Evolutionary conservation across 257 asterid species (phyloP).

Genomic region (Primulina eburnea): DNA sequence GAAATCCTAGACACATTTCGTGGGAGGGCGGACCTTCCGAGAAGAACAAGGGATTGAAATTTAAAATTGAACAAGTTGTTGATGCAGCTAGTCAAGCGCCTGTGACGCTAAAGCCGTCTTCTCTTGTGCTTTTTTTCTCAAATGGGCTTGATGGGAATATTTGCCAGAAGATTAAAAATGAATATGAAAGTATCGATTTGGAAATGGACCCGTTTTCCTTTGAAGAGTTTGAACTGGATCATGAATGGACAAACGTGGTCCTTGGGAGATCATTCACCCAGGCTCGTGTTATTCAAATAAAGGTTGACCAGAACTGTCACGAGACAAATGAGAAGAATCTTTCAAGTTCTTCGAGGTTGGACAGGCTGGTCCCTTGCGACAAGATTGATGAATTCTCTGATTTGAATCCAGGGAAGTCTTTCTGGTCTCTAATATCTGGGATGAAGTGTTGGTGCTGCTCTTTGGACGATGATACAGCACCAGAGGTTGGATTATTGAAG

Average conservation of each 20-base stretch:
- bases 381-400: slow-evolving; percentile 30
- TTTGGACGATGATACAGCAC: slow-evolving; percentile 26
- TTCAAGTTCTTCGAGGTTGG: slow-evolving; percentile 14
- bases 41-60: slow-evolving; percentile 50
- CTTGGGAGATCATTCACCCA: slow-evolving; percentile 50
- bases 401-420: slow-evolving; percentile 41
- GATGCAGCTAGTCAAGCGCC: slow-evolving; percentile 61
- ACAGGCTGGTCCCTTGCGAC: slow-evolving; percentile 27
- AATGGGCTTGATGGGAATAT: slow-evolving; percentile 51
- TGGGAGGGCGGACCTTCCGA: slow-evolving; percentile 44
- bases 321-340: slow-evolving; percentile 18
- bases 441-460: slow-evolving; percentile 63
- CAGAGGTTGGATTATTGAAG: slow-evolving; percentile 25
- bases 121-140: slow-evolving; percentile 66
- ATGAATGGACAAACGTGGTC: slow-evolving; percentile 53
- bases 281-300: slow-evolving; percentile 53
- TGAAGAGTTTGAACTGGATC: slow-evolving; percentile 48
- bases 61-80: slow-evolving; percentile 41
- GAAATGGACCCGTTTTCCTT: slow-evolving; percentile 39
- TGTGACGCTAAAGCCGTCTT: slow-evolving; percentile 55
- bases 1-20: slow-evolving; percentile 63
- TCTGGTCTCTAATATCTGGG: slow-evolving; percentile 45
- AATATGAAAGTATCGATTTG: slow-evolving; percentile 48
- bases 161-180: slow-evolving; percentile 38
- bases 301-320: slow-evolving; percentile 26